Evolutionary conservation across 495 filamentous ascomycete genomes (phyloP).

Genomic region (Lophium mytilinum): DNA sequence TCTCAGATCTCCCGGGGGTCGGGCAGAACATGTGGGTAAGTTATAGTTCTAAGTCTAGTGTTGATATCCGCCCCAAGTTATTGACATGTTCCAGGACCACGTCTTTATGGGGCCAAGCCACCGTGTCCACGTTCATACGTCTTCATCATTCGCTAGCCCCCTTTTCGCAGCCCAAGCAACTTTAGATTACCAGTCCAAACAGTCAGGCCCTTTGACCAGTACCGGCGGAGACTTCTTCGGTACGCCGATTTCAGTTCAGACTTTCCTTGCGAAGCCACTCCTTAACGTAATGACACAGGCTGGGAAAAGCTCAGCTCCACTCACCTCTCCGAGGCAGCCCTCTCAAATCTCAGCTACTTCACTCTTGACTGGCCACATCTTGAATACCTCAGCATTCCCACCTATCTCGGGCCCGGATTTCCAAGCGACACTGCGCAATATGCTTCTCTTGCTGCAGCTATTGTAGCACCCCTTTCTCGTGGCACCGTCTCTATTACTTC

Average conservation of each 20-base stretch:
- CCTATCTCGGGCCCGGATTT: constrained; percentile 25
- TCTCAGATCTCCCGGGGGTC: constrained; percentile 18
- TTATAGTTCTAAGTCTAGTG: no score
- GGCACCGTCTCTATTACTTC: constrained; percentile 47
- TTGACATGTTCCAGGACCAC: constrained; percentile 16
- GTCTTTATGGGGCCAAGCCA: constrained; percentile 5
- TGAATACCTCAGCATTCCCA: background rate
- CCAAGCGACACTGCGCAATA: constrained; percentile 38
- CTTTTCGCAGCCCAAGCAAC: background rate
- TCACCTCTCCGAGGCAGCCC: constrained; percentile 3
- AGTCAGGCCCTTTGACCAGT: constrained; percentile 19
- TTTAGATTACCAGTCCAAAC: constrained; percentile 2
- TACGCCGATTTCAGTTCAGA: background rate
- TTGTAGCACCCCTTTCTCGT: constrained; percentile 42
- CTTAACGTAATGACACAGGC: background rate
- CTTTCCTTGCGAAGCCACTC: background rate
- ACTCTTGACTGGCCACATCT: constrained; percentile 44
- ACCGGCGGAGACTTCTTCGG: constrained; percentile 12
- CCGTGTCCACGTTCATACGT: constrained; percentile 10
- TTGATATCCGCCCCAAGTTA: no score
- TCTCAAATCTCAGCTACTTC: constrained; percentile 34
- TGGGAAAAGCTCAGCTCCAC: constrained; percentile 19
- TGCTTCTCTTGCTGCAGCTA: constrained; percentile 33
- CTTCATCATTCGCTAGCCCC: background rate
- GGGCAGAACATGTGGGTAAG: constrained; percentile 24